Evolutionary conservation across 2,329 filamentous ascomycete species (phyloP).

Genomic region (Penicillium frequentans): DNA sequence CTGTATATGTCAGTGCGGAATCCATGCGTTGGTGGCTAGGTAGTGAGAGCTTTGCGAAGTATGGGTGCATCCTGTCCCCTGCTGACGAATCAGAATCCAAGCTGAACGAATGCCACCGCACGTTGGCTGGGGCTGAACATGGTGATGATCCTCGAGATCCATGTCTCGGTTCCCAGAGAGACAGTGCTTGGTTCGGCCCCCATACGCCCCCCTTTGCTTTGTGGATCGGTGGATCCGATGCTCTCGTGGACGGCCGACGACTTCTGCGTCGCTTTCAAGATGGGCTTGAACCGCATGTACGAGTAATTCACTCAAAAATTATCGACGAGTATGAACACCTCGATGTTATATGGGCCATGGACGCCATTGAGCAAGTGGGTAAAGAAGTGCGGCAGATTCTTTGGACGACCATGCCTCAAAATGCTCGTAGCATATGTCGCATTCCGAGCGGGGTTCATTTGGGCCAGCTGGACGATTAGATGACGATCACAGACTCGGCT

Average conservation of each 20-base stretch:
- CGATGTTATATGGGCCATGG: constrained; percentile 94
- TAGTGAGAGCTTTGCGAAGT: constrained; percentile 76
- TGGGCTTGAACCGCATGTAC: constrained; percentile 77
- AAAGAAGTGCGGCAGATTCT: constrained; percentile 76
- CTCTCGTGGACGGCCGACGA: constrained; percentile 77
- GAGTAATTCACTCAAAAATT: constrained; percentile 76
- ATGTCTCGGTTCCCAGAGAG: constrained; percentile 21
- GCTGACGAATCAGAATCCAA: constrained; percentile 54
- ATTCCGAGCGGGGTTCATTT: constrained; percentile 54
- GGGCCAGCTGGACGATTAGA: neutral
- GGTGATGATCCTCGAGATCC: constrained; percentile 18
- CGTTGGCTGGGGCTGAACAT: constrained; percentile 4
- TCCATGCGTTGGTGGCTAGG: constrained; percentile 97
- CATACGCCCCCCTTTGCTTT: constrained; percentile 79
- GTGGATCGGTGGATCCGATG: constrained; percentile 82
- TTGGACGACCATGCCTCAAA: constrained; percentile 69
- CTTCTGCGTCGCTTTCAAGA: constrained; percentile 72
- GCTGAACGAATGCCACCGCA: constrained; percentile 13
- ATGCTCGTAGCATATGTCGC: constrained; percentile 60
- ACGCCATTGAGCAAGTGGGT: constrained; percentile 79
- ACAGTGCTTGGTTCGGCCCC: constrained; percentile 77
- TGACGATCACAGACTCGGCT: neutral
- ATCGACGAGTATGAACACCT: constrained; percentile 90
- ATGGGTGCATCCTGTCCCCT: constrained; percentile 84
- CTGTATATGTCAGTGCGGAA: constrained; percentile 85